A percentile compares a stretch with the other conserved stretches of the same genome.
phyloP scores from a whole-genome alignment of 2,329 filamentous ascomycete species.

The Diaporthe citriasiana region DNA sequence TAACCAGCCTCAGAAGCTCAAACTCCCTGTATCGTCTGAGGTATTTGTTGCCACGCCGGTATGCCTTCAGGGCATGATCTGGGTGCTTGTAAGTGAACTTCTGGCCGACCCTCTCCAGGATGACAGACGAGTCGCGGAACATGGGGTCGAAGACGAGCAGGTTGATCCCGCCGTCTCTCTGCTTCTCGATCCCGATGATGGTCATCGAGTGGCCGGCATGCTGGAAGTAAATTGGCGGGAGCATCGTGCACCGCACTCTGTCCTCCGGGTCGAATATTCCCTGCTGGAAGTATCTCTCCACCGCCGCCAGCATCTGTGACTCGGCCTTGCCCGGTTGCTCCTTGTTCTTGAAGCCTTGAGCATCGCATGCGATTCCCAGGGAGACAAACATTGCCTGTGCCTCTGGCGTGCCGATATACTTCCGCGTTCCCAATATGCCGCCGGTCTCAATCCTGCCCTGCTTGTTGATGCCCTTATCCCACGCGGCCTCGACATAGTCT shows the following conservation, averaged over 20 bases:
- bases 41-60: conserved; percentile 78
- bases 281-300: conserved; percentile 82
- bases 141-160: conserved; percentile 92
- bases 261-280: conserved; percentile 63
- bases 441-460: conserved; percentile 85
- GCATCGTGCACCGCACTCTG: conserved; percentile 78
- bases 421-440: conserved; percentile 87
- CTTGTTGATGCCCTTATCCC: conserved; percentile 86
- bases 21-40: conserved; percentile 81
- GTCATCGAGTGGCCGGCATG: conserved; percentile 92
- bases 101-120: conserved; percentile 70
- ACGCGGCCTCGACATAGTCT: conserved; percentile 87
- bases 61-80: conserved; percentile 74
- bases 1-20: conserved; percentile 77
- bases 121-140: conserved; percentile 76
- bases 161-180: conserved; percentile 72
- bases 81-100: conserved; percentile 62
- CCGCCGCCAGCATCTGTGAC: conserved; percentile 72
- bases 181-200: conserved; percentile 86
- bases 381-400: conserved; percentile 83
- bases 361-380: conserved; percentile 77
- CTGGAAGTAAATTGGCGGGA: conserved; percentile 92
- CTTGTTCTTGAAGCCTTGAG: conserved; percentile 70
- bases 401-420: conserved; percentile 96
- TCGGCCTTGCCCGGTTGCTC: conserved; percentile 61